Evolutionary conservation across 2,329 filamentous ascomycete genomes (phyloP).

Genomic region (Hypoxylon rubiginosum): DNA sequence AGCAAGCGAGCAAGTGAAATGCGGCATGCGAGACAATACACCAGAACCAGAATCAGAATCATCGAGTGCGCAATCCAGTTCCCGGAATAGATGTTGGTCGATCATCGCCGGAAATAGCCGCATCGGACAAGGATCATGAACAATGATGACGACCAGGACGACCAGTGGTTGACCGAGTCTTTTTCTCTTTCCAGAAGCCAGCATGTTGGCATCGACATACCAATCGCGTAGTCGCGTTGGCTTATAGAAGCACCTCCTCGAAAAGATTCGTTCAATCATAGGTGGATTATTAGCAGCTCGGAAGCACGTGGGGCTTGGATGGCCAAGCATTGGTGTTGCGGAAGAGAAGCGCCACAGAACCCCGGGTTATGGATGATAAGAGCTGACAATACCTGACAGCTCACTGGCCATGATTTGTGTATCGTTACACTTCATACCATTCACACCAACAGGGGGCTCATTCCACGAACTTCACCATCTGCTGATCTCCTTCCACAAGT

Average conservation of each 20-base stretch:
- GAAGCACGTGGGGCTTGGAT: slow-evolving; percentile 31
- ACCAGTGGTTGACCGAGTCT: slow-evolving; percentile 2
- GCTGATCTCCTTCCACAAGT: slow-evolving; percentile 23
- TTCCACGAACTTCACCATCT: slow-evolving; percentile 12
- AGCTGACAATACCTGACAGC: slow-evolving; percentile 22
- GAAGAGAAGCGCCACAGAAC: slow-evolving; percentile 4
- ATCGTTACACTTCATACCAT: too few relatives aligned
- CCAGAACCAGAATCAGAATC: too few relatives aligned
- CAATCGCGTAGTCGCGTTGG: too few relatives aligned
- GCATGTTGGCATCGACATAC: too few relatives aligned
- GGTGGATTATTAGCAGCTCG: too few relatives aligned
- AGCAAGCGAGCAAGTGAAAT: not conserved
- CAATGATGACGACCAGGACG: slow-evolving; percentile 13
- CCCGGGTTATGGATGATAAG: slow-evolving; percentile 2
- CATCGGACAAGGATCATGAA: not conserved
- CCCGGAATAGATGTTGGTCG: not conserved
- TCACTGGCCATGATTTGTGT: slow-evolving; percentile 15
- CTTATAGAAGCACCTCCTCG: too few relatives aligned
- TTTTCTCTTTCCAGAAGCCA: slow-evolving; percentile 10
- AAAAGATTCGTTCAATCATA: not conserved
- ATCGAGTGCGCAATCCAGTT: not conserved
- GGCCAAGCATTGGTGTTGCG: slow-evolving; percentile 34
- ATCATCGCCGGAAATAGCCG: slow-evolving; percentile 18
- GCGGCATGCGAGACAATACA: too few relatives aligned
- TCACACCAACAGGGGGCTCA: not conserved